Percentiles rank a stretch among this genome's conserved stretches.
These are phyloP conservation scores for Botryotinia globosa DNA, from an alignment of 2,329 filamentous ascomycete genomes.

Conservation along the genomic window DNA sequence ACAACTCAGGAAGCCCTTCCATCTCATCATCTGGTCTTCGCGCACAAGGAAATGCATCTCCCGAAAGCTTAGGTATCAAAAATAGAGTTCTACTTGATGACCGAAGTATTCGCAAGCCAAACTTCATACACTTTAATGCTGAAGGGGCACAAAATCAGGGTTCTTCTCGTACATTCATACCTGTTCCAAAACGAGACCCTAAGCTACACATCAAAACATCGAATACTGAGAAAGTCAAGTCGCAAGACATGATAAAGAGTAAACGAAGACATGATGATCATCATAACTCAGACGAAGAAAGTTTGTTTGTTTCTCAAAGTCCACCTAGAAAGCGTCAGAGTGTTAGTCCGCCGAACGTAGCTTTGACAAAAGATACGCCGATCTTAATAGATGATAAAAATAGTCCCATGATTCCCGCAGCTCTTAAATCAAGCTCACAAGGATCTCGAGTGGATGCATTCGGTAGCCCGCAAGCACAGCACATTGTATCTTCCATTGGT, in stretches of 20 bases:
- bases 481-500: slow-evolving; percentile 21
- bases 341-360: slow-evolving; percentile 14
- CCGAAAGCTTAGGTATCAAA: not conserved
- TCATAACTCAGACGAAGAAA: not conserved
- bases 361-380: not conserved
- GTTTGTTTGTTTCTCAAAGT: slow-evolving; percentile 3
- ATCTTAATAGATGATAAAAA: not conserved
- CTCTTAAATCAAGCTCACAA: slow-evolving; percentile 27
- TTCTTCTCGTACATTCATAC: slow-evolving; percentile 16
- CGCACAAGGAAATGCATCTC: not conserved
- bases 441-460: slow-evolving; percentile 31
- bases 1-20: not conserved
- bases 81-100: slow-evolving; percentile 22
- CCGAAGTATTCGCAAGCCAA: slow-evolving; percentile 25
- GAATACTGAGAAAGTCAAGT: slow-evolving; percentile 10
- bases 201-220: not conserved
- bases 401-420: not conserved
- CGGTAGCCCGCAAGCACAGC: slow-evolving; percentile 32
- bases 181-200: not conserved
- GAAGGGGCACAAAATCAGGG: slow-evolving; percentile 32
- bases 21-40: not conserved
- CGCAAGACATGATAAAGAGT: not conserved
- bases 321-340: slow-evolving; percentile 26
- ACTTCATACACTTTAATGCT: slow-evolving; percentile 27
- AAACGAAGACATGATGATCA: slow-evolving; percentile 1